These are phyloP conservation scores for Brassica juncea DNA, from an alignment of 345 rosid genomes.

Conservation along the genomic window DNA sequence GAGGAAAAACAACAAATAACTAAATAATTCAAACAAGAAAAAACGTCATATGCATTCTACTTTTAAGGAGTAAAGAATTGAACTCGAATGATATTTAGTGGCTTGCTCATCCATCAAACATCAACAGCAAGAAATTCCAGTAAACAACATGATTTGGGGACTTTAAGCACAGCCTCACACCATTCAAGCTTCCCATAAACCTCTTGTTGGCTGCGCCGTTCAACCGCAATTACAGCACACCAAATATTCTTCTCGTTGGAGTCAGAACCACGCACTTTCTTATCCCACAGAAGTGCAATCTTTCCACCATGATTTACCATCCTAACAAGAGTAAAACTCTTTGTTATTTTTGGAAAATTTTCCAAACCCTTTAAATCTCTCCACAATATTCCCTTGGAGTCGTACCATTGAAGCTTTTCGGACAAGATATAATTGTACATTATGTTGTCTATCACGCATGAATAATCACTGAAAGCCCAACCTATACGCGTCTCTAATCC, in stretches of 20 bases:
- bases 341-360: constrained; percentile 53
- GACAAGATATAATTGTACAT: neutral
- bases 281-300: constrained; percentile 66
- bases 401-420: constrained; percentile 40
- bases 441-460: constrained; percentile 56
- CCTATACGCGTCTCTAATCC: constrained; percentile 52
- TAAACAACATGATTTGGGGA: constrained; percentile 46
- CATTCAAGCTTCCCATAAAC: constrained; percentile 58
- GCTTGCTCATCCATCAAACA: neutral
- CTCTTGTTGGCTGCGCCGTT: constrained; percentile 44
- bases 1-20: too few relatives aligned
- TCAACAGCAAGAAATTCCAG: constrained; percentile 3
- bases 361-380: constrained; percentile 52
- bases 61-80: too few relatives aligned
- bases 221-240: constrained; percentile 64
- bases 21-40: too few relatives aligned
- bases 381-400: constrained; percentile 44
- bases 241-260: constrained; percentile 45
- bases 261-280: constrained; percentile 13
- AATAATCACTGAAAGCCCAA: constrained; percentile 7
- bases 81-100: too few relatives aligned
- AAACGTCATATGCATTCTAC: too few relatives aligned
- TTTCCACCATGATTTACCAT: constrained; percentile 50
- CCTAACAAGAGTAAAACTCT: constrained; percentile 40
- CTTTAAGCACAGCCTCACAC: constrained; percentile 51